These are phyloP conservation scores for Rubia peregrina DNA, from an alignment of 305 asterid species.

Conservation along the genomic window DNA sequence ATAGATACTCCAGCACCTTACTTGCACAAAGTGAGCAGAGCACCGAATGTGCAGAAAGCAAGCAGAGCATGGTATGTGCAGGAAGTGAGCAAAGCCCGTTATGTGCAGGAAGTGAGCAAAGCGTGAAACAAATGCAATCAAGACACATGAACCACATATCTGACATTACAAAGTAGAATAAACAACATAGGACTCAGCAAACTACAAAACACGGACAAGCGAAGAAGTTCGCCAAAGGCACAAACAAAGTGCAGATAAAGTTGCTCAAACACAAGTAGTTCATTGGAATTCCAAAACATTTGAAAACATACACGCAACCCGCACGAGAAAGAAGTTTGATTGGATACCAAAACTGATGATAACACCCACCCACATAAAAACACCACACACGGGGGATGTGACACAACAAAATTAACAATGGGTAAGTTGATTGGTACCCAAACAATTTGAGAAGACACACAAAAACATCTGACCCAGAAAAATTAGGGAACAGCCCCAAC, in stretches of 20 bases:
- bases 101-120: background rate
- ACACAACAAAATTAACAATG: too few relatives aligned
- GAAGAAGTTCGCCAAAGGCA: background rate
- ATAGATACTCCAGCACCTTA: background rate
- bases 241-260: background rate
- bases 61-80: background rate
- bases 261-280: background rate
- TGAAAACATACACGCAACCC: background rate
- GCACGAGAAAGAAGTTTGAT: background rate
- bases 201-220: background rate
- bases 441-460: background rate
- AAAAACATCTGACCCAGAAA: background rate
- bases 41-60: background rate
- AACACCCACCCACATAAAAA: background rate
- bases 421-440: background rate
- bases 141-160: background rate
- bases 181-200: background rate
- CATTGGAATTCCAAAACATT: background rate
- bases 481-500: background rate
- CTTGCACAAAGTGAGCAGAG: background rate
- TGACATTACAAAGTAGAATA: background rate
- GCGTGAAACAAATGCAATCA: background rate
- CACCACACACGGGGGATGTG: too few relatives aligned
- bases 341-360: too few relatives aligned
- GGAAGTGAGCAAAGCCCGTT: background rate